Evolutionary conservation across 2,329 filamentous ascomycete genomes (phyloP), one percentile per base, ranked within the genome.

Genomic region (Arthroderma uncinatum): DNA sequence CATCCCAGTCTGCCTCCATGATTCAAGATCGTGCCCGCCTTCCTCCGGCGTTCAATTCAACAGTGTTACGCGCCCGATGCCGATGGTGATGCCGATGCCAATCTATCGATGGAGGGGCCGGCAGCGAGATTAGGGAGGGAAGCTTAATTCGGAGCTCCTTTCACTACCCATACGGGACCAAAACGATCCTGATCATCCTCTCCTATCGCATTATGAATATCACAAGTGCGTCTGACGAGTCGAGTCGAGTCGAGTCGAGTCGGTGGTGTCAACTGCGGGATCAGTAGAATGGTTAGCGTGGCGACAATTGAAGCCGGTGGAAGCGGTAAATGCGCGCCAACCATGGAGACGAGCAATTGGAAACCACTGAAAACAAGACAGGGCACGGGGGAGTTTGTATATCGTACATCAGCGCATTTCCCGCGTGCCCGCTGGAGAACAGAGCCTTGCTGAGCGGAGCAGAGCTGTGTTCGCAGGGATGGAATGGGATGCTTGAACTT

Each of bases 1-100:
- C 70, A 67, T 72, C 68, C 70, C 73, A 76, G 61, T 77, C 74
- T 60, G 73, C 71, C 67, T 76, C 74, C 74, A 77, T 77, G 59
- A 59, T 19, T 40, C 19, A 19, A 64, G 56, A 19, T 50, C 28
- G 28, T 30, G 7, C 28, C 23, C 21, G 39, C 39, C 19, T 44
- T 23, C 50, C 14, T 34, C 25, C 34, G 16, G 2, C 19, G 21
- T 25, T 36, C 21, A 16, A 50, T 30, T n/a, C 30, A 33, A 30
- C 12, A 21, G 33, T 16, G 14, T 53, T 56, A 39, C 54, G 47
- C 23, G 50, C 40, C n/a, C n/a, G n/a, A n/a, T n/a, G n/a, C n/a
- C n/a, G n/a, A n/a, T n/a, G n/a, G n/a, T n/a, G n/a, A n/a, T n/a
- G n/a, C n/a, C n/a, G n/a, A n/a, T n/a, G 28, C 28, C 7, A 30